Evolutionary conservation across 805 yeast species (phyloP), one percentile per base, ranked within the genome.

Genomic region (Ogataea methanolica): DNA sequence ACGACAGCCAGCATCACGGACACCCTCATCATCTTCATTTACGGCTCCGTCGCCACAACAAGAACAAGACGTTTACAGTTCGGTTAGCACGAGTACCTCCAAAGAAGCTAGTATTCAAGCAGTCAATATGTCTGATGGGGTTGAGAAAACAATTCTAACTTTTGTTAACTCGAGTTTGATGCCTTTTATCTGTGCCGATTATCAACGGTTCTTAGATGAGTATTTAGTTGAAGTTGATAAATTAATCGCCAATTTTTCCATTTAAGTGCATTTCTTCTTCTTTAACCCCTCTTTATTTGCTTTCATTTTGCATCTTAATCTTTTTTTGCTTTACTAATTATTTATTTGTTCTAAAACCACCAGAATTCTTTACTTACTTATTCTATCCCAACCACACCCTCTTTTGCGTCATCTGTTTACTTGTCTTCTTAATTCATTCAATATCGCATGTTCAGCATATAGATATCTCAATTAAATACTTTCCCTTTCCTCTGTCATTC

Each of bases 181-280:
- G 31, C 48, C 55, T 4, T 47, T 54, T 33, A 48, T 54, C 7
- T 42, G 41, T 19, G 17, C 42, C 9, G 54, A 54, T 41, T 54
- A 49, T 36, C 43, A 40, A 21, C 19, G n/a, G 14, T 48, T 46
- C n/a, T 35, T 54, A 16, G 39, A 26, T 2, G 21, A 22, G 8
- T 46, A 38, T 33, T 29, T 36, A 22, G 34, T 11, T 26, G 55
- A 49, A 33, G 23, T 46, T 26, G 53, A 51, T n/a, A 42, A 36
- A 33, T 15, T 54, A 36, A 47, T 54, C 26, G 51, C 46, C 2
- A 48, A 49, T 33, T 37, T 50, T 5, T 36, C 42, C 21, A 23
- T 45, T 12, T 48, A 43, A 43, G 21, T 3, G 3, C 2, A 9
- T 26, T 26, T 26, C 29, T 9, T 11, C 11, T 26, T 3, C 12